phyloP scores from a whole-genome alignment of 2,329 filamentous ascomycete species.

The Orbilia quercus region DNA sequence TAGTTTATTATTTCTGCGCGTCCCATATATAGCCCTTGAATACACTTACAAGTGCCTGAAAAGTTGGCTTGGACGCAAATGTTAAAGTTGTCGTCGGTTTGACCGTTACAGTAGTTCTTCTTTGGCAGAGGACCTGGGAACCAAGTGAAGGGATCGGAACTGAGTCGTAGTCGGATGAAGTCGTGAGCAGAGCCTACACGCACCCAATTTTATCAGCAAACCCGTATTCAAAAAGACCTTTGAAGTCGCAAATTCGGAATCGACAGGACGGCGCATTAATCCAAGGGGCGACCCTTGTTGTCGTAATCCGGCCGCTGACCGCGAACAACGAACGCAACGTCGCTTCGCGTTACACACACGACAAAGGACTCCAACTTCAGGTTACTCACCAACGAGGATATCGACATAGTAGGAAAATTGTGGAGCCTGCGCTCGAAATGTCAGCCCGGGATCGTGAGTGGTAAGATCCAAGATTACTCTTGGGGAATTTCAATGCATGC shows the following conservation, averaged over 20 bases:
- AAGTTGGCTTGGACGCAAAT: slow-evolving; percentile 47
- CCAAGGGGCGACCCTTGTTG: slow-evolving; percentile 1
- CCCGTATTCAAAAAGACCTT: neutral
- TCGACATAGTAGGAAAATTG: slow-evolving; percentile 56
- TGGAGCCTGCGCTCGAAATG: slow-evolving; percentile 28
- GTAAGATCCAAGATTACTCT: neutral
- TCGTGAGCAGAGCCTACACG: slow-evolving; percentile 46
- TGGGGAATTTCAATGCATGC: no score
- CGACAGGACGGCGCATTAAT: no score
- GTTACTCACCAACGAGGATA: slow-evolving; percentile 44
- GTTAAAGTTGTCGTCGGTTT: slow-evolving; percentile 21
- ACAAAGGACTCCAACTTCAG: neutral
- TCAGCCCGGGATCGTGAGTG: slow-evolving; percentile 10
- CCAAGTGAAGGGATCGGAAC: slow-evolving; percentile 55
- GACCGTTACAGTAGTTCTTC: slow-evolving; percentile 43
- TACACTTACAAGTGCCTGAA: slow-evolving; percentile 48
- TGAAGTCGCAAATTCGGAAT: no score
- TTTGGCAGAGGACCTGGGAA: slow-evolving; percentile 41
- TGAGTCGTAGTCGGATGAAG: slow-evolving; percentile 47
- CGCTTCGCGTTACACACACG: slow-evolving; percentile 28
- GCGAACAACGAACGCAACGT: neutral
- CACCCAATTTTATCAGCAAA: neutral
- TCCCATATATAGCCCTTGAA: neutral
- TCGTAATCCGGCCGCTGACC: no score
- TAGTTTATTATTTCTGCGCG: slow-evolving; percentile 1